Evolutionary conservation across 2,329 filamentous ascomycete species (phyloP), one percentile per base, ranked within the genome.

Genomic region (Tricladium varicosporioides): DNA sequence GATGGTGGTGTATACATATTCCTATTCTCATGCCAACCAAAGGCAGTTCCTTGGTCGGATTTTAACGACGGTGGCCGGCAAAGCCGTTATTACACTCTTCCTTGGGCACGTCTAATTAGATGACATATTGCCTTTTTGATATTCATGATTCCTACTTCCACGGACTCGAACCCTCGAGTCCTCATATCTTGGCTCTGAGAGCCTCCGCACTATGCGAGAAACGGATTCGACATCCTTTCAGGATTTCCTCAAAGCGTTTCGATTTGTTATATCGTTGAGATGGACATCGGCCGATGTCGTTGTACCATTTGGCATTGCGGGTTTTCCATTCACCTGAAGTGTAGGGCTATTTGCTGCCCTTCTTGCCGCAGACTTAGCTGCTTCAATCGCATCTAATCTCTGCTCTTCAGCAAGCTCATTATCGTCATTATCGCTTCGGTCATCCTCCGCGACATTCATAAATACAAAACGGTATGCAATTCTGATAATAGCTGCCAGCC

Each of bases 401-500:
- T 43, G 47, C 43, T 61, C 59, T 16, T 45, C 53, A 7, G 44
- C 44, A 5, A 44, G 50, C 16, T 67, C 65, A 16, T 63, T 63
- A 22, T 85, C 83, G 48, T 88, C 86, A 65, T 88, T 84, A 16
- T 90, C 87, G 59, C 87, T 91, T 60, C 89, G 80, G 60, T 91
- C 89, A 68, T 92, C 89, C 51, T 85, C 81, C 33, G 80, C 80
- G 16, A 79, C 77, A 52, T 82, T 80, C 65, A 80, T 81, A 44
- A 82, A 77, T 15, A 88, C 75, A 64, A 90, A 88, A 58, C 88
- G 80, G 66, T 86, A 89, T 48, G 87, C 86, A 62, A 92, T 91
- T 62, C 88, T 80, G 58, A 88, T 70, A 66, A 93, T 91, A 72
- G 87, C 84, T 73, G 86, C 90, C 57, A 92, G 81, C 89, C 89